Base-by-base conservation (phyloP, 805 yeast species). In the Metschnikowia sp. region DNA sequence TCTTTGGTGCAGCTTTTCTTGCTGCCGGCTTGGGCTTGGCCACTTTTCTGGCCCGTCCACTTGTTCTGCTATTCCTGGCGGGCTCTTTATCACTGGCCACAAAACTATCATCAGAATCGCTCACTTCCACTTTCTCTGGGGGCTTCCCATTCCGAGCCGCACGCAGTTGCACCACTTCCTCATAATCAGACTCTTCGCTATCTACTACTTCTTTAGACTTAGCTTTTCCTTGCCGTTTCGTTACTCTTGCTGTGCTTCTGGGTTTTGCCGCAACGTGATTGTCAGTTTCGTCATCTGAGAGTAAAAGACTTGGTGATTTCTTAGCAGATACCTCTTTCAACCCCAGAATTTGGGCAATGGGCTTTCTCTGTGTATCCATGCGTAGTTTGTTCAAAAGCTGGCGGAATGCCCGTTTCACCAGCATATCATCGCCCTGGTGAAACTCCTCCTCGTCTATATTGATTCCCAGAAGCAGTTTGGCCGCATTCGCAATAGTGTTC, bases 401-500 rank as follows among this genome's bases (percentile, higher is more conserved):
- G 9, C 55, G 49, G 31, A 53, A 55, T 1, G 55, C 45, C 13
- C 50, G 46, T 29, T 49, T 53, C 12, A 49, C 55, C 34, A 42
- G 41, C 12, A 37, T 47, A 13, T 64, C 66, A 35, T 64, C 70
- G 3, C 60, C 64, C 29, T 57, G 60, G 44, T 65, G 63, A 60
- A 51, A 57, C 13, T 63, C 67, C 22, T 72, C 76, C 3, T 71
- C 67, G 41, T 75, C 70, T 13, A 65, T 68, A 54, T 78, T 68
- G 64, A 70, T 65, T 3, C 74, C 60, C 42, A 74, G 60, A 36
- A 85, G 61, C 50, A 79, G 59, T 12, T 75, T 69, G 13, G 81
- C 70, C 53, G 82, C 86, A 31, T 70, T 74, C 9, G 65, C 68
- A 39, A 83, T 67, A 55, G 85, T 88, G 26, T 65, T 62, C 38